Base-by-base conservation (phyloP, 2,329 filamentous ascomycete genomes). In the Calonectria fujianensis region DNA sequence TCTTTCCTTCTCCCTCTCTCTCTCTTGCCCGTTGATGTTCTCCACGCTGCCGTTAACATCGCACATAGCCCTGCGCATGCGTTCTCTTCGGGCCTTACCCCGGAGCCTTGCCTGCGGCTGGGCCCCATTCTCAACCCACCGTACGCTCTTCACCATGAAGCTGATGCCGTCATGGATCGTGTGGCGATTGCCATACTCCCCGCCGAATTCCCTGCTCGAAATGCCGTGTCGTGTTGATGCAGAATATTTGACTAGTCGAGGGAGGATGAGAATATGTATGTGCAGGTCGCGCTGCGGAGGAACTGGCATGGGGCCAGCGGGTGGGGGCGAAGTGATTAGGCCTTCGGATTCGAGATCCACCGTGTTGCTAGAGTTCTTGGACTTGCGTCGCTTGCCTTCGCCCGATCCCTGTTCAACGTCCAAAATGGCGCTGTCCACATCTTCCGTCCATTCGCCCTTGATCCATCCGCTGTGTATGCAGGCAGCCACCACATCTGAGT, bases 391-490 rank as follows among this genome's bases (percentile, higher is more conserved):
- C 70, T 83, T 84, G 37, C 80, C 78, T 16, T 80, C 80, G 27
- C 59, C 41, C 8, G 74, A 63, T 63, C 84, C 81, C 63, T 83
- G 80, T 31, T 90, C 88, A 3, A 93, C 84, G 24, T 91, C 90
- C 14, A 98, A 88, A 85, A 96, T 87, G 16, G 89, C 87, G 1
- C 91, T 88, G 79, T 97, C 94, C 1, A 97, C 91, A 45, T 95
- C 94, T 9, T 96, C 92, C 6, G 92, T 89, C 94, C 96, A 98
- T 80, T 96, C 95, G 41, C 96, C 96, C 52, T 93, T 93, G 78
- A 99, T 94, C 93, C 96, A 98, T 4, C 97, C 97, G 2, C 93
- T 93, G 83, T 99, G 97, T 59, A 99, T 96, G 74, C 96, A 96
- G 2, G 96, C 96, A 0, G 96, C 96, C 31, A 99, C 90, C 0